Evolutionary conservation across 129 eudicot genomes (phyloP), one percentile per base, ranked within the genome.

Genomic region (Daucus carota): DNA sequence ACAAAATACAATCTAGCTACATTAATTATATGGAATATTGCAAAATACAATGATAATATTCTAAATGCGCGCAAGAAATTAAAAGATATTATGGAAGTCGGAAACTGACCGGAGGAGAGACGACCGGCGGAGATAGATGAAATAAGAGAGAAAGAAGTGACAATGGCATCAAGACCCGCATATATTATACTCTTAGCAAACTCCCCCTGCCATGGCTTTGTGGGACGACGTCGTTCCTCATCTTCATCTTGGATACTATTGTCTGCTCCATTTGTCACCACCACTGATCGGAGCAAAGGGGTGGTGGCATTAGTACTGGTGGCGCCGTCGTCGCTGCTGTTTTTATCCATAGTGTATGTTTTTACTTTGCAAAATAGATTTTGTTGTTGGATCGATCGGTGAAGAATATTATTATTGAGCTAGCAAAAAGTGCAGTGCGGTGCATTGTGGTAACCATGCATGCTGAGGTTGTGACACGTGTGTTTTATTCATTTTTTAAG

Each of bases 121-220:
- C 81, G 85, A 77, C 97, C 94, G 65, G 91, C 97, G 22, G 94
- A 88, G 80, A 91, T 88, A 36, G 97, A 91, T 13, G 97, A 88
- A 33, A 91, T 91, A 74, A 91, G 95, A 32, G 94, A 91, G 72
- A 91, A 91, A 1, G 88, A 88, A 26, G 97, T 91, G 44, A 91
- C 75, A 32, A 91, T 91, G 28, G 94, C 93, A 42, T 91, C 92
- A 34, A 91, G 81, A 69, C 97, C 97, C 1, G 92, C 91, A 28
- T 91, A 88, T 14, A 91, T 90, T 40, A 91, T 85, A 84, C 97
- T 91, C 89, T 82, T 91, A 57, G 84, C 97, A 36, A 81, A 84
- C 42, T 88, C 97, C 62, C 94, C 97, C 78, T 85, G 87, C 97
- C 97, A 91, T n/a, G 94, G 94, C 76, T 83, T 86, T 62, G 78